Conservation (phyloP, 495 filamentous ascomycete species). For the Collariella sp. region DNA sequence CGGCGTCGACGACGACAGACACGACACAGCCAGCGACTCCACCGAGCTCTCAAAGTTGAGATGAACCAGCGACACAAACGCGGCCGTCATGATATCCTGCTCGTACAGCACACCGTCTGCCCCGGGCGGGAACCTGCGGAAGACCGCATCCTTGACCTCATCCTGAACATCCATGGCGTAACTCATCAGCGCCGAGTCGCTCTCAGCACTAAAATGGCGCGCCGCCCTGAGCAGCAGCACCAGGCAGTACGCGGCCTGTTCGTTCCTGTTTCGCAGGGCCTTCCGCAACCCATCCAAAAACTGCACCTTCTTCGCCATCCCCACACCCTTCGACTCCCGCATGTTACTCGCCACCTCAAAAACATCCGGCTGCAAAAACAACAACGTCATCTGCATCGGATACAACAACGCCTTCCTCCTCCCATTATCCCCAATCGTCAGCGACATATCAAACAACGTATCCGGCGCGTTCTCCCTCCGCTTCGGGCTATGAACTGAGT, state of each 20-base stretch:
- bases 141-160: conserved; percentile 55
- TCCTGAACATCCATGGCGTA: conserved; percentile 60
- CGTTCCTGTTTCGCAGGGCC: conserved; percentile 46
- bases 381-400: conserved; percentile 51
- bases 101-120: conserved; percentile 43
- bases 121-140: conserved; percentile 41
- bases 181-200: conserved; percentile 51
- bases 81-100: conserved; percentile 53
- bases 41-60: conserved; percentile 49
- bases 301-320: conserved; percentile 52
- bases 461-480: conserved; percentile 54
- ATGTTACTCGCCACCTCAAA: conserved; percentile 56
- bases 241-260: conserved; percentile 54
- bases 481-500: conserved; percentile 40
- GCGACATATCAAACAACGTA: conserved; percentile 55
- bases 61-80: conserved; percentile 53
- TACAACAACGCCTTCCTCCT: conserved; percentile 46
- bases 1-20: conserved; percentile 47
- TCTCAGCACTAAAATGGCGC: conserved; percentile 50
- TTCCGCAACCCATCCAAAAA: conserved; percentile 55
- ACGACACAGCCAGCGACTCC: conserved; percentile 43
- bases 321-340: conserved; percentile 47
- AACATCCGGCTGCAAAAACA: conserved; percentile 55
- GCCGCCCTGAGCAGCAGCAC: conserved; percentile 51
- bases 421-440: conserved; percentile 45